phyloP scores from a whole-genome alignment of 108 stramenopile species.

The Schizochytrium sp. region DNA sequence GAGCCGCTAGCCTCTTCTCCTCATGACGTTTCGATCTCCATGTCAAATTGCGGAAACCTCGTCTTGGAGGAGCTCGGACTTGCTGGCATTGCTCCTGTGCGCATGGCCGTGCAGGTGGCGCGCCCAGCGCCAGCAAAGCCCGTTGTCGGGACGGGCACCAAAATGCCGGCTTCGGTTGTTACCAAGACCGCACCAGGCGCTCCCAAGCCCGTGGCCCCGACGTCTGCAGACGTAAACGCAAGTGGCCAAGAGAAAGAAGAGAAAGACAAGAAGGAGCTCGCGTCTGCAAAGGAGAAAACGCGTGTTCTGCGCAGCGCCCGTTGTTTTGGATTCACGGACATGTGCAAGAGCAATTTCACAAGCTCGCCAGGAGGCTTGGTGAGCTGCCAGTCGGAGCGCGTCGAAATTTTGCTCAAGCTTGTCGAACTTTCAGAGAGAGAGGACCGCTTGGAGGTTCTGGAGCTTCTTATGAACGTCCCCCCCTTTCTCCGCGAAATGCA shows the following conservation, averaged over 20 bases:
- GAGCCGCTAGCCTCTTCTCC: background rate
- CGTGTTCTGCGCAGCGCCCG: background rate
- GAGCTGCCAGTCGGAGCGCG: background rate
- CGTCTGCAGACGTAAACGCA: too few species aligned
- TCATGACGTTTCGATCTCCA: background rate
- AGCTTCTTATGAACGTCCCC: background rate
- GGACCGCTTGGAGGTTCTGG: background rate
- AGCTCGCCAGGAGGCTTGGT: background rate
- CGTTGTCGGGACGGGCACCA: background rate
- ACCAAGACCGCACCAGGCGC: too few species aligned
- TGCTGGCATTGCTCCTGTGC: background rate
- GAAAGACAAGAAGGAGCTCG: too few species aligned
- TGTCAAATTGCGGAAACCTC: background rate
- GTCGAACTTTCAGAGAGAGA: background rate
- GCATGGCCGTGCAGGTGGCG: background rate
- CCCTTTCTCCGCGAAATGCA: background rate
- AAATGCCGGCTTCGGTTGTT: background rate
- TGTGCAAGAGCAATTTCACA: background rate
- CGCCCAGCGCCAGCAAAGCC: background rate
- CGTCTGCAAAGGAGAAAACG: too few species aligned
- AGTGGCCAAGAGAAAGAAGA: too few species aligned
- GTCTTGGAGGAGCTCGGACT: background rate
- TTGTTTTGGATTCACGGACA: background rate
- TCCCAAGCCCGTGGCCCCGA: too few species aligned
- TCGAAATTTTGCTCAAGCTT: background rate